Base-by-base conservation (phyloP, 805 yeast species). In the Yamadazyma sp. region DNA sequence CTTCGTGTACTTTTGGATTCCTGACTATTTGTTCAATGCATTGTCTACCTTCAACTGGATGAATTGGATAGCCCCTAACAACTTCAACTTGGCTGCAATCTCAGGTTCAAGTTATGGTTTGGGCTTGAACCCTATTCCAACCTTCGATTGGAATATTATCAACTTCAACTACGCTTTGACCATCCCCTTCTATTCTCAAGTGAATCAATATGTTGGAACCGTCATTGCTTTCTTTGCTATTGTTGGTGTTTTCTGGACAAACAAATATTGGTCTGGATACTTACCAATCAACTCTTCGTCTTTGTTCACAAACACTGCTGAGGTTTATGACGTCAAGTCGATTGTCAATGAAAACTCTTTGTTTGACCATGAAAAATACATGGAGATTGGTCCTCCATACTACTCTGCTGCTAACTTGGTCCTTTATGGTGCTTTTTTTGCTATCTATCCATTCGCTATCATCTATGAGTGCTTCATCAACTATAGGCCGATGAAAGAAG, bases 41-140 rank as follows among this genome's bases (percentile, higher is more conserved):
- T 49, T 73, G 7, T 67, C 72, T 7, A 49, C 59, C 3, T 72
- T 72, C 56, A 67, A 70, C 49, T 79, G 84, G 85, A 64, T 75
- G 48, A 67, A 73, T 4, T 79, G 83, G 82, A 77, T 77, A 28
- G 57, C 60, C 3, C 82, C 81, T 17, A 39, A 67, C 32, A 76
- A 75, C 50, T 62, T 70, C 44, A 68, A 71, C 47, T 54, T 78
- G 35, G 75, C 77, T n/a, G 53, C 58, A 6, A 54, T 78, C 13
- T 71, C 80, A 10, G 82, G 84, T 18, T 50, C 62, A n/a, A 39
- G 44, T 12, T 41, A 43, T 23, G 81, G 81, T 10, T 44, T 78
- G 17, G 82, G 82, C 9, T 41, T 76, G 32, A 77, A 76, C 50
- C 82, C 82, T 8, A 49, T 73, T 29, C 57, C 81, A 6, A 63